Evolutionary conservation across 495 filamentous ascomycete species (phyloP), one percentile per base, ranked within the genome.

Genomic region (Alectoria sarmentosa): DNA sequence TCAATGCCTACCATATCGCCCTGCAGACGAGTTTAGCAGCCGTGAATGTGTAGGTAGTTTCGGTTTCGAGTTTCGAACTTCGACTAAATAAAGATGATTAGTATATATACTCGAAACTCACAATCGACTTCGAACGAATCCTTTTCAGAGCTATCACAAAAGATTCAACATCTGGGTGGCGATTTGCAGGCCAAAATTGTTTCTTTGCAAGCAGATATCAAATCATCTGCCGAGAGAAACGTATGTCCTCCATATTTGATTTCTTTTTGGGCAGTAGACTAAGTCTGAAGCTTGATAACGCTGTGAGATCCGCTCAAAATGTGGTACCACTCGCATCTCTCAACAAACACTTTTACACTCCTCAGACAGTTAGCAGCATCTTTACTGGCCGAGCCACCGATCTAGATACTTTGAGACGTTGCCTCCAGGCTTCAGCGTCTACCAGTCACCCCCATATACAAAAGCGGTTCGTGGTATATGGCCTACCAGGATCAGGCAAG

Each of bases 401-500:
- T 36, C 54, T 69, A 7, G 55, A 71, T 28, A 41, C 30, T 21
- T 49, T 69, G 34, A 54, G 38, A 42, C 66, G 57, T 23, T 59
- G 55, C 39, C 55, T 65, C 38, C 28, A 34, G 9, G 48, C 26
- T 19, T 38, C 37, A 58, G 0, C 32, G 13, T 44, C 21, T 46
- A 46, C n/a, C 30, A 59, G 42, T 13, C 26, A 26, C 34, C n/a
- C 13, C 28, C 23, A 23, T 32, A 7, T 34, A 30, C 71, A 74
- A 42, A 68, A 71, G 48, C 66, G 73, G 4, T 77, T 74, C 64
- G 71, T 77, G 58, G 60, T 76, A 15, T 68, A 71, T 59, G 74
- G 74, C 4, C 55, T 76, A 32, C 71, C 73, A 10, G 75, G 75
- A 36, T 76, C 72, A 15, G 75, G 75, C 39, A 77, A 77, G 62